These are phyloP conservation scores for Penicillium ochrochloron DNA, from an alignment of 495 filamentous ascomycete genomes.

Conservation along the genomic window DNA sequence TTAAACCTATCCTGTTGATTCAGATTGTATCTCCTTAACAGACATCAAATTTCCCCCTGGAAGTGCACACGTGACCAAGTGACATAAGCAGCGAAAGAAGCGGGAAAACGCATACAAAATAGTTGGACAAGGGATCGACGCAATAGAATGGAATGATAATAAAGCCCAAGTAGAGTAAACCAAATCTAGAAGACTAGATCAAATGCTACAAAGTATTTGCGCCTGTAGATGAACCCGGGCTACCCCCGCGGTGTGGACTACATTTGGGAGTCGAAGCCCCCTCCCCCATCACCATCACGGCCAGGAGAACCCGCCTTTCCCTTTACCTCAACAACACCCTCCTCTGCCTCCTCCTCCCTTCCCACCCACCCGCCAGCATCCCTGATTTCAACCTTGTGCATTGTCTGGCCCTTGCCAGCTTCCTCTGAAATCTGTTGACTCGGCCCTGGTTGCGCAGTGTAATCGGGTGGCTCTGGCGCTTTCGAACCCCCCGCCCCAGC, in stretches of 20 bases:
- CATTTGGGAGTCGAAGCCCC: constrained; percentile 7
- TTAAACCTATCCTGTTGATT: not conserved
- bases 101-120: constrained; percentile 31
- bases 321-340: constrained; percentile 35
- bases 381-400: constrained; percentile 12
- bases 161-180: constrained; percentile 10
- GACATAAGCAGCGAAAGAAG: constrained; percentile 34
- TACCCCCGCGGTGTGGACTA: not conserved
- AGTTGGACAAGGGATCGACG: constrained; percentile 1
- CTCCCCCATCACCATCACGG: constrained; percentile 35
- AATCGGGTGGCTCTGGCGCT: constrained; percentile 32
- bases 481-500: constrained; percentile 40
- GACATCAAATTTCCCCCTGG: not conserved
- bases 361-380: constrained; percentile 11
- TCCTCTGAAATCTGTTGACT: constrained; percentile 6
- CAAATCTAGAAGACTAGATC: too few species aligned
- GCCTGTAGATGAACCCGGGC: not conserved
- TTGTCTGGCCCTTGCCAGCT: constrained; percentile 5
- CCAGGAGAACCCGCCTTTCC: constrained; percentile 41
- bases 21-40: not conserved
- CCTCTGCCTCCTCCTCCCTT: constrained; percentile 19
- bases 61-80: constrained; percentile 21
- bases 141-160: not conserved
- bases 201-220: not conserved
- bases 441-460: constrained; percentile 21